Evolutionary conservation across 2,329 filamentous ascomycete species (phyloP), one percentile per base, ranked within the genome.

Genomic region (Epichloe festucae): DNA sequence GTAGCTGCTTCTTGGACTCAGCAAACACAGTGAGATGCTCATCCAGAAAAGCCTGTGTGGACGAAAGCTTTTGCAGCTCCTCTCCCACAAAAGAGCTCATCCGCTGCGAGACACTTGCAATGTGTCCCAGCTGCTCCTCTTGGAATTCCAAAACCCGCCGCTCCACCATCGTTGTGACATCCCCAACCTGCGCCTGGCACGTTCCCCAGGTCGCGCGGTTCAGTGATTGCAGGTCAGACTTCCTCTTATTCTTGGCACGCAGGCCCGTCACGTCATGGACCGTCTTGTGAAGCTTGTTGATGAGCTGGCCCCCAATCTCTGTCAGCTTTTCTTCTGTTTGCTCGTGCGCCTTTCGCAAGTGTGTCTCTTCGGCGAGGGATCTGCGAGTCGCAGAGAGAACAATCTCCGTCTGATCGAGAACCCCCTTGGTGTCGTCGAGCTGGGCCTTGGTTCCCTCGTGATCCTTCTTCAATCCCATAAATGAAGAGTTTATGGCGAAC

Each of bases 391-490:
- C 81, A 14, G 79, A 76, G 8, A 98, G 73, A 15, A 95, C 85
- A 36, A 87, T 78, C 59, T 97, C 91, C 0, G 90, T 96, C 67
- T 95, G 87, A 53, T 91, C 86, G 12, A 97, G 75, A 4, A 95
- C 73, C 80, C 81, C 81, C 60, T 89, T 85, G 0, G 91, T 94
- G 38, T 87, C 82, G 51, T 91, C 86, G 3, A 98, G 76, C 50
- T 79, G 75, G 4, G 76, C 63, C 53, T 78, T 84, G 0, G 85
- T 89, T 17, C 79, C 75, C 57, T 98, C 91, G 55, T 94, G 87
- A 55, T 96, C 89, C 63, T 90, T 89, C 68, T 93, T 95, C 59
- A 97, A 69, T 1, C 79, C 82, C 70, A 90, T 89, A 65, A 97
- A 95, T 57, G 82, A 89, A 42, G 85, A 89, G 0, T 87, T 95